Base-by-base conservation (phyloP, 2,329 filamentous ascomycete species). In the Sclerotinia sclerotiorum region DNA sequence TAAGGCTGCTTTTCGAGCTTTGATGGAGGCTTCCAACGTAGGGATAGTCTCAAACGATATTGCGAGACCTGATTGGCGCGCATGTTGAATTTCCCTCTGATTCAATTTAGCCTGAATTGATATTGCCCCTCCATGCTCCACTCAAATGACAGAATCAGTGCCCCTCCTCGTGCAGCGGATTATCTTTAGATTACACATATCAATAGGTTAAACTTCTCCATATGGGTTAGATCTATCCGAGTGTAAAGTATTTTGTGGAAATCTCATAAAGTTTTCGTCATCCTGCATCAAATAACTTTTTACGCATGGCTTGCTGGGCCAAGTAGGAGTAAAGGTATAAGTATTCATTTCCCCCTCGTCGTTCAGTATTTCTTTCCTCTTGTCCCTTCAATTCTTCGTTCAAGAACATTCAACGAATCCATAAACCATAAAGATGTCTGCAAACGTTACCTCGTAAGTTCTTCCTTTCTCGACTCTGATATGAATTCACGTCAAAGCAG, bases 361-460 rank as follows among this genome's bases (percentile, higher is more conserved):
- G 19, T 27, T 42, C 2, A 5, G 24, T 17, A 1, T 13, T 10
- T 4, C 24, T 21, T 35, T 7, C 21, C 10, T 52, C 4, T 21
- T 48, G 8, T 32, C n/a, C 35, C 19, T 44, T 44, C 29, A 42
- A 32, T 44, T 35, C 21, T n/a, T 32, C 5, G 3, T 29, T n/a
- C 35, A 44, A 65, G 27, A 42, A 55, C 24, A 24, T 46, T 10
- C 24, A n/a, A 17, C 13, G n/a, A 48, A 42, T 27, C 42, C 39
- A 65, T n/a, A 29, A 65, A 32, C n/a, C 58, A 44, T 19, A 39
- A 69, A 32, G 49, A 79, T 78, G 78, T 72, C 74, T 68, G 63
- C 74, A 62, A 77, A 51, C 60, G 70, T 68, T 66, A 75, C 74
- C 46, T 69, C 72, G 75, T 76, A 74, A 72, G 75, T 72, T 11